Conservation (phyloP, 495 filamentous ascomycete genomes). For the Astrocystis sublimbata region DNA sequence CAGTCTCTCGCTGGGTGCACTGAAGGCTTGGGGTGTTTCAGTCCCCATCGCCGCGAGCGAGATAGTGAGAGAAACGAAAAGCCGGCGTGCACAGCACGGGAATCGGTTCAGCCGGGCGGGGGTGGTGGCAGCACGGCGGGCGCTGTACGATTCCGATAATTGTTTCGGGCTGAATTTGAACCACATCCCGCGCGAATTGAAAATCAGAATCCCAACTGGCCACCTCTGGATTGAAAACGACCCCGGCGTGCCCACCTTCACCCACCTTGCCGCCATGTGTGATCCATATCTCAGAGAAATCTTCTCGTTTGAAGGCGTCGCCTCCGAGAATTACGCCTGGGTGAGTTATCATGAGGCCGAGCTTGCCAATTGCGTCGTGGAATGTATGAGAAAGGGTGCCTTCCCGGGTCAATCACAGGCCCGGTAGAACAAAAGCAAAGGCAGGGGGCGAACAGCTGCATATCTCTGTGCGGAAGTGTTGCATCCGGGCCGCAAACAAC, state of each 20-base stretch:
- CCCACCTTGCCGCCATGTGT: conserved; percentile 59
- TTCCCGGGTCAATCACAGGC: conserved; percentile 24
- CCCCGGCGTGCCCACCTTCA: conserved; percentile 53
- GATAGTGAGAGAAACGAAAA: conserved; percentile 34
- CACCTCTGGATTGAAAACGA: conserved; percentile 63
- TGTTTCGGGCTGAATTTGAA: conserved; percentile 58
- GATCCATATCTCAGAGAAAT: conserved; percentile 46
- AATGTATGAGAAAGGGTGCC: conserved; percentile 32
- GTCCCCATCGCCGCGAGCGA: conserved; percentile 46
- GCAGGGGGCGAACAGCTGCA: neutral
- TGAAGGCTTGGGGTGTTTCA: conserved; percentile 53
- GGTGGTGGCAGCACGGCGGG: conserved; percentile 21
- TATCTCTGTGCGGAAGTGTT: neutral
- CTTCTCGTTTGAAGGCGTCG: conserved; percentile 57
- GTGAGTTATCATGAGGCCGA: no score
- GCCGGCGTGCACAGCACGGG: conserved; percentile 29
- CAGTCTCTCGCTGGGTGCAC: conserved; percentile 47
- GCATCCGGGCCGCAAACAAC: neutral
- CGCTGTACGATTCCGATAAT: conserved; percentile 36
- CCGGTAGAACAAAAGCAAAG: neutral
- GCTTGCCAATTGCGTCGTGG: conserved; percentile 40
- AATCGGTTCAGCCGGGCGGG: conserved; percentile 34
- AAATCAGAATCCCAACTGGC: conserved; percentile 60
- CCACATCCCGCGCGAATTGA: conserved; percentile 36
- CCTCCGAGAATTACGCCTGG: no score